Percentiles rank a stretch among this genome's conserved stretches.
Evolutionary conservation across 306 rosid species (phyloP).

Genomic region (Lagenaria siceraria): DNA sequence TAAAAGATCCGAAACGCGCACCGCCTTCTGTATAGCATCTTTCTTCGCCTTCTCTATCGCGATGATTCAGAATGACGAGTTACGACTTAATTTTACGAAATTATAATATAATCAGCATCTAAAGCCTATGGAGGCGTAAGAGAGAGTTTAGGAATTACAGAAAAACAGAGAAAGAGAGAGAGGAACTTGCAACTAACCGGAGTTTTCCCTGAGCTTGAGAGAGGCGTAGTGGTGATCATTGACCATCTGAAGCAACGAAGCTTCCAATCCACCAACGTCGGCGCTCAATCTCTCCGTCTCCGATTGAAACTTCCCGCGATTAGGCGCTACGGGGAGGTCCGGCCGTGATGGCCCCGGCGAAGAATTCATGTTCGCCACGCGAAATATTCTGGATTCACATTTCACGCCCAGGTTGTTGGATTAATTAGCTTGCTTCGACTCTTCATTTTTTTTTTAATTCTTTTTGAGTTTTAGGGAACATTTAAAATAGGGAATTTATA

Average conservation of each 20-base stretch:
- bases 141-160: not conserved
- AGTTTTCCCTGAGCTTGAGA: slow-evolving; percentile 30
- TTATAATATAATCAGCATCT: too few relatives aligned
- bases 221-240: slow-evolving; percentile 40
- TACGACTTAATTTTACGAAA: not conserved
- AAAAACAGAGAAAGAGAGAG: not conserved
- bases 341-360: not conserved
- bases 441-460: too few relatives aligned
- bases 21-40: slow-evolving; percentile 47
- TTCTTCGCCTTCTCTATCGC: slow-evolving; percentile 56
- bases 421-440: too few relatives aligned
- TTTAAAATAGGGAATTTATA: too few relatives aligned
- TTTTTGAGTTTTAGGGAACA: too few relatives aligned
- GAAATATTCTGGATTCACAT: not conserved
- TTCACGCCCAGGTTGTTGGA: not conserved
- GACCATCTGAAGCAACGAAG: slow-evolving; percentile 33
- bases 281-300: slow-evolving; percentile 9
- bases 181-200: slow-evolving; percentile 26
- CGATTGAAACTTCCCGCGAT: slow-evolving; percentile 7
- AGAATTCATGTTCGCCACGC: not conserved
- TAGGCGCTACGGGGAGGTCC: slow-evolving; percentile 15
- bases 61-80: not conserved
- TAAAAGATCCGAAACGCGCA: slow-evolving; percentile 55
- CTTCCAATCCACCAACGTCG: slow-evolving; percentile 40
- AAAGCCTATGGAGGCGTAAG: not conserved